A percentile compares a stretch with the other conserved stretches of the same genome.
Conservation (phyloP, 257 asterid species). For the Solanum infundibuliforme region DNA sequence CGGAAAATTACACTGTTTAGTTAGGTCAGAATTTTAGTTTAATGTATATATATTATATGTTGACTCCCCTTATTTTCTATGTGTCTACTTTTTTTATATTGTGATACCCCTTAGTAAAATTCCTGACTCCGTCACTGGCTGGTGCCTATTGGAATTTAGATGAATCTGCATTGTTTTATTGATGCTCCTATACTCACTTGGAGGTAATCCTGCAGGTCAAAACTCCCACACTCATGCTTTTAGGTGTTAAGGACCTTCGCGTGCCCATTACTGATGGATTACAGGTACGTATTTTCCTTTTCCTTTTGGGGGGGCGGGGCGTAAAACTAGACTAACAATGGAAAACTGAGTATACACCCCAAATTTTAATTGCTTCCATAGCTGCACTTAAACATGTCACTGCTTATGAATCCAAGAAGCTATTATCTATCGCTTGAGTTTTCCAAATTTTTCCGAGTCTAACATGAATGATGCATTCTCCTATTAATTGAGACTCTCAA, state of each 20-base stretch:
- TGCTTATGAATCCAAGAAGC: background rate
- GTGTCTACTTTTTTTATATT: too few species aligned
- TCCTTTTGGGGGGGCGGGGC: background rate
- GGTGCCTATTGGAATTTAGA: background rate
- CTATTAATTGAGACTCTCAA: background rate
- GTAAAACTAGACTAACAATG: background rate
- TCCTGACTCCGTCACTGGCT: background rate
- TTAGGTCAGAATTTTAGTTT: background rate
- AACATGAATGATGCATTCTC: background rate
- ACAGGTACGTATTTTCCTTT: conserved; percentile 39
- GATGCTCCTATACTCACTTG: background rate
- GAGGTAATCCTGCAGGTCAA: conserved; percentile 46
- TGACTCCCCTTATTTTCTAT: background rate
- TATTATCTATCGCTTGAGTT: background rate
- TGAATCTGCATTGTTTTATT: background rate
- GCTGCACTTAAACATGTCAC: background rate
- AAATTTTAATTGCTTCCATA: background rate
- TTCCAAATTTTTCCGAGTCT: background rate
- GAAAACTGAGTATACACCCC: background rate
- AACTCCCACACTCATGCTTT: conserved; percentile 72
- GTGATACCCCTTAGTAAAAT: background rate
- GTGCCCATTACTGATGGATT: conserved; percentile 78
- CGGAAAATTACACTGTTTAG: background rate
- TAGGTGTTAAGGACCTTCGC: conserved; percentile 86
- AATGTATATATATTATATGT: background rate